Conservation (phyloP, 257 asterid species). For the Catharanthus roseus region DNA sequence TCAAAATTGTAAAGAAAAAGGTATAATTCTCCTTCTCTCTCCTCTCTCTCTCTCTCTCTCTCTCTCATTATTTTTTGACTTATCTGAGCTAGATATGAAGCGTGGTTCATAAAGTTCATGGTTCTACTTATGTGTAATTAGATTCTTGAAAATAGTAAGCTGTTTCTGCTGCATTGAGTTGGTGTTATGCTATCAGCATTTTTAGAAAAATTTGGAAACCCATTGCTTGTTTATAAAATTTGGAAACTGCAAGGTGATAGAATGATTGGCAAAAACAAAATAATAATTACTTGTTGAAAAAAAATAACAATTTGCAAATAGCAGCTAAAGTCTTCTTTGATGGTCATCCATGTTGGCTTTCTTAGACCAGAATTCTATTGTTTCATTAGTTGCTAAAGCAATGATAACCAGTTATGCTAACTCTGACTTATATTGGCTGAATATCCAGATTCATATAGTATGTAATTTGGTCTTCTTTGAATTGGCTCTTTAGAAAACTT, state of each 20-base stretch:
- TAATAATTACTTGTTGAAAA: too few species aligned
- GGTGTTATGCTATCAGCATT: too few species aligned
- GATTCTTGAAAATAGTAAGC: too few species aligned
- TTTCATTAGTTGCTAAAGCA: not conserved
- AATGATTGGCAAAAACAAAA: too few species aligned
- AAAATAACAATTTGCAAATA: not conserved
- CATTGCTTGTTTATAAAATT: not conserved
- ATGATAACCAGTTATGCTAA: not conserved
- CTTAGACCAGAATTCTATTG: not conserved
- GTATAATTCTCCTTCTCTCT: conserved; percentile 32
- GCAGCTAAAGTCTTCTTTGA: not conserved
- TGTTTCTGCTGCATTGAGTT: too few species aligned
- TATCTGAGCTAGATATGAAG: not conserved
- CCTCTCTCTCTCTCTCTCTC: conserved; percentile 10
- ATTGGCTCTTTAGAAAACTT: too few species aligned
- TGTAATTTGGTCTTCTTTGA: not conserved
- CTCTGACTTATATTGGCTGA: not conserved
- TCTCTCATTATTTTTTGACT: not conserved
- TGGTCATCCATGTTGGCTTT: too few species aligned
- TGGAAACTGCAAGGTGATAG: not conserved
- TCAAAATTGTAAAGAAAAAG: conserved; percentile 83
- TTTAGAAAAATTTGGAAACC: not conserved
- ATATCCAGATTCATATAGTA: not conserved
- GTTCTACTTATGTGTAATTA: too few species aligned
- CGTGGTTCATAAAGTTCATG: not conserved